phyloP scores from a whole-genome alignment of 306 rosid species.

The Vicia sativa region DNA sequence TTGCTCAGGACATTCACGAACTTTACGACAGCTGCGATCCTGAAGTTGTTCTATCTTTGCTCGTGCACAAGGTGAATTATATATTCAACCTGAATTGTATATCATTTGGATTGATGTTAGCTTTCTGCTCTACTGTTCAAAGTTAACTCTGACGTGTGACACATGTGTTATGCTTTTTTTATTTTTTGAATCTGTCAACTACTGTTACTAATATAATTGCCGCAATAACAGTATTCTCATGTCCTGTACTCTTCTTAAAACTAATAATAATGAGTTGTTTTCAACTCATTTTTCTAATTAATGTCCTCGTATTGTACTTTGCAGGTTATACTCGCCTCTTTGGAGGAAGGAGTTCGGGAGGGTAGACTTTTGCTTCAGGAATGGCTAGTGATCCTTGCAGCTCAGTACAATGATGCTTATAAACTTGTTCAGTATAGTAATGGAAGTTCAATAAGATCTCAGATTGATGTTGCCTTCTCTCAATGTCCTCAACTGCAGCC shows the following conservation, averaged over 20 bases:
- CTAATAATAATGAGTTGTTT: constrained; percentile 18
- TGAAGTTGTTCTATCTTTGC: constrained; percentile 83
- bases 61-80: constrained; percentile 82
- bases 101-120: constrained; percentile 15
- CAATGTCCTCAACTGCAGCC: constrained; percentile 93
- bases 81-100: constrained; percentile 28
- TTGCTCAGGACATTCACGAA: constrained; percentile 75
- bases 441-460: constrained; percentile 71
- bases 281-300: constrained; percentile 21
- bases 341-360: constrained; percentile 98
- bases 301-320: constrained; percentile 26
- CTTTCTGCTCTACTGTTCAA: neutral
- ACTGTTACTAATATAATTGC: constrained; percentile 15
- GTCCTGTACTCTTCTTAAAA: neutral
- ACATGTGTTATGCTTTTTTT: constrained; percentile 2
- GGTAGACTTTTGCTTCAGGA: constrained; percentile 94
- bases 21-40: constrained; percentile 90
- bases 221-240: constrained; percentile 8
- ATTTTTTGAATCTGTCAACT: constrained; percentile 24
- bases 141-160: constrained; percentile 12
- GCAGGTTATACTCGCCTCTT: constrained; percentile 85
- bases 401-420: constrained; percentile 87
- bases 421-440: constrained; percentile 64
- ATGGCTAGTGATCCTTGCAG: constrained; percentile 95
- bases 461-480: constrained; percentile 80